Conservation (phyloP, 345 rosid genomes). For the Rubroshorea leprosula region DNA sequence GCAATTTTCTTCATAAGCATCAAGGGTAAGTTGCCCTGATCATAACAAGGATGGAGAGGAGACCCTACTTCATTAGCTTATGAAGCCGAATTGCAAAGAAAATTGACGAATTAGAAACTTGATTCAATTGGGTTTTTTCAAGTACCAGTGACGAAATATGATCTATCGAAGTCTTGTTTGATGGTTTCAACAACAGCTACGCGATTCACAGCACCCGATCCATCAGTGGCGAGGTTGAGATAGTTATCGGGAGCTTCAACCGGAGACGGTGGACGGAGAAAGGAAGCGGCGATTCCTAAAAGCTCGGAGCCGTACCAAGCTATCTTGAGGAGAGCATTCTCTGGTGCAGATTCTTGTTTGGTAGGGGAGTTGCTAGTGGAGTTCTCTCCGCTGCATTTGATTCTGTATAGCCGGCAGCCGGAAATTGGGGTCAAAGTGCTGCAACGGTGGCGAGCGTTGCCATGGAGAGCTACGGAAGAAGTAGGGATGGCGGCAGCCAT, state of each 20-base stretch:
- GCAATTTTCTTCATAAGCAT: conserved; percentile 79
- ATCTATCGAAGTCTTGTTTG: conserved; percentile 64
- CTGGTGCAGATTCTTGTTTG: conserved; percentile 36
- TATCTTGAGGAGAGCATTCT: conserved; percentile 65
- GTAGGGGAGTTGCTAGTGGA: conserved; percentile 29
- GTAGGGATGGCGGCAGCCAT: conserved; percentile 45
- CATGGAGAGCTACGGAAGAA: conserved; percentile 26
- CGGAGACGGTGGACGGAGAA: conserved; percentile 38
- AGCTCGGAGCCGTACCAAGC: conserved; percentile 98
- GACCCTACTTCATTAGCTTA: too few relatives aligned
- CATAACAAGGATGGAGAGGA: conserved; percentile 4
- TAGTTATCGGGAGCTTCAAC: conserved; percentile 15
- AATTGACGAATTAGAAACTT: not conserved
- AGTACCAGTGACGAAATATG: conserved; percentile 85
- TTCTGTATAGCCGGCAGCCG: conserved; percentile 17
- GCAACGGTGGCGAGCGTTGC: conserved; percentile 17
- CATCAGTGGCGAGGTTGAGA: conserved; percentile 34
- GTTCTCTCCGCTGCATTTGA: conserved; percentile 31
- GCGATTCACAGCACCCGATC: conserved; percentile 54
- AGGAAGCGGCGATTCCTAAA: conserved; percentile 82
- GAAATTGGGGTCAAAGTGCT: conserved; percentile 11
- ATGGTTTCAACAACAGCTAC: conserved; percentile 48
- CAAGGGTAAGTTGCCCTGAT: conserved; percentile 67
- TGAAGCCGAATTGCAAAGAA: not conserved
- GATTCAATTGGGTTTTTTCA: not conserved